Percentiles rank a stretch among this genome's conserved stretches.
Conservation (phyloP, 805 yeast species). For the Wickerhamiella slavikovae region DNA sequence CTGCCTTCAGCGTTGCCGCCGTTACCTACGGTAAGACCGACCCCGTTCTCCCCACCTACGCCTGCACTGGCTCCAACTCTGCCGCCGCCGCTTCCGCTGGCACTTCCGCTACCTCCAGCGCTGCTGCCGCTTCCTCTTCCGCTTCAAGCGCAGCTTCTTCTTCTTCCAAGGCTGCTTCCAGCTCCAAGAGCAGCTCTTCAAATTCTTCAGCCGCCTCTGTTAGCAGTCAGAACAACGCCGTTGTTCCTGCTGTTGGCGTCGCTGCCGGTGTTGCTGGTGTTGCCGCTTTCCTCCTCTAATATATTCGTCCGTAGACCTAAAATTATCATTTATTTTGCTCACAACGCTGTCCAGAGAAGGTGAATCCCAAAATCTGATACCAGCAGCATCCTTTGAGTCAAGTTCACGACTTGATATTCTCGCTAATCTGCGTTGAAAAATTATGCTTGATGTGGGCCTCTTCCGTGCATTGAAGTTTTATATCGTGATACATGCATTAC, state of each 20-base stretch:
- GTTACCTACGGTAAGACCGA: constrained; percentile 2
- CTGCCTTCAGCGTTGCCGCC: constrained; percentile 7
- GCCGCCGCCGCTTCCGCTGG: constrained; percentile 1
- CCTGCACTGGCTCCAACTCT: constrained; percentile 4
- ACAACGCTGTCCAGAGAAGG: too few relatives aligned
- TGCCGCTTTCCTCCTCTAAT: constrained; percentile 11
- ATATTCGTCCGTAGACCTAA: too few relatives aligned
- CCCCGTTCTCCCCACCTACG: constrained; percentile 4
- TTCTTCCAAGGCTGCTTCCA: constrained; percentile 4
- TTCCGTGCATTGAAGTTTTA: too few relatives aligned
- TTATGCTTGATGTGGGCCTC: too few relatives aligned
- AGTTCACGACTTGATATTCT: too few relatives aligned
- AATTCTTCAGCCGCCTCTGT: constrained; percentile 5
- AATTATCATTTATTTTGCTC: too few relatives aligned
- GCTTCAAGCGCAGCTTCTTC: constrained; percentile 6
- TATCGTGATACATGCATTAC: too few relatives aligned
- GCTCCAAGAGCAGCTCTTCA: constrained; percentile 4
- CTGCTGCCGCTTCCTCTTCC: constrained; percentile 7
- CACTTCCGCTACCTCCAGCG: constrained; percentile 5
- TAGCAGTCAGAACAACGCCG: constrained; percentile 8
- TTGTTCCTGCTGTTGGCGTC: constrained; percentile 8
- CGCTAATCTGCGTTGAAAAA: too few relatives aligned
- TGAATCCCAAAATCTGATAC: too few relatives aligned
- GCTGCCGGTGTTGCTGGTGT: constrained; percentile 12
- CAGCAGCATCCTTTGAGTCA: too few relatives aligned